Percentiles rank a stretch among this genome's conserved stretches.
Evolutionary conservation across 139 green algal species (phyloP).

Genomic region (Closterium sp.): DNA sequence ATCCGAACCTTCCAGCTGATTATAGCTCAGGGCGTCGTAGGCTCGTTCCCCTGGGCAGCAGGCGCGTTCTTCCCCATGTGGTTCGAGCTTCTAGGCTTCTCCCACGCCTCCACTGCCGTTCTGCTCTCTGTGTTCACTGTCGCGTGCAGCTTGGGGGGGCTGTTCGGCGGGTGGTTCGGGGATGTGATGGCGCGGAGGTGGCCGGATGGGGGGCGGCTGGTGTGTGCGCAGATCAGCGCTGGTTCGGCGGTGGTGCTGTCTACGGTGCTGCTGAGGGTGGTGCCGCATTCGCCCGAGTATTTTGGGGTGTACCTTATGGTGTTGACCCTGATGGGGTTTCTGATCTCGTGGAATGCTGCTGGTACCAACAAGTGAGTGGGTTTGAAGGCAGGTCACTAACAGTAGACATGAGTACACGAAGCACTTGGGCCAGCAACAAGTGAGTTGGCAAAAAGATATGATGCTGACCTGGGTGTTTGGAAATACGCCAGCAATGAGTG

Average conservation of each 20-base stretch:
- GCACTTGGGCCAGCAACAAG: too few relatives aligned
- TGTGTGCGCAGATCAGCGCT: slow-evolving; percentile 50
- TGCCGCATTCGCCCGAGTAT: slow-evolving; percentile 17
- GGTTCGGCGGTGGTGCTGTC: slow-evolving; percentile 36
- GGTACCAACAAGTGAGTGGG: slow-evolving; percentile 28
- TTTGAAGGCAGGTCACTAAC: too few relatives aligned
- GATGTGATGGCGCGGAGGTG: slow-evolving; percentile 25
- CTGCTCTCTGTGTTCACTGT: slow-evolving; percentile 38
- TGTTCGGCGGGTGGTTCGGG: slow-evolving; percentile 49
- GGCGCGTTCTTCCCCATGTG: slow-evolving; percentile 55
- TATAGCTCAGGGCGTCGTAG: slow-evolving; percentile 43
- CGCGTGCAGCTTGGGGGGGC: slow-evolving; percentile 8
- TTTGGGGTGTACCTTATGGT: not conserved
- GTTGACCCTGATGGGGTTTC: slow-evolving; percentile 41
- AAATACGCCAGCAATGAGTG: too few relatives aligned
- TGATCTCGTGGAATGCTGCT: slow-evolving; percentile 49
- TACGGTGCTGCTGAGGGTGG: slow-evolving; percentile 16
- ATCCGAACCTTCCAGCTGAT: slow-evolving; percentile 51
- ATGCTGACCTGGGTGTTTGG: too few relatives aligned
- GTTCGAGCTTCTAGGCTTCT: slow-evolving; percentile 47
- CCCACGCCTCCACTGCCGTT: slow-evolving; percentile 4
- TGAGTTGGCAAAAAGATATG: too few relatives aligned
- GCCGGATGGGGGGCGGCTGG: slow-evolving; percentile 40
- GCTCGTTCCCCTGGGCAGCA: slow-evolving; percentile 40
- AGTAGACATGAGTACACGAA: too few relatives aligned